phyloP scores from a whole-genome alignment of 306 rosid genomes.

The Vigna nakashimae region DNA sequence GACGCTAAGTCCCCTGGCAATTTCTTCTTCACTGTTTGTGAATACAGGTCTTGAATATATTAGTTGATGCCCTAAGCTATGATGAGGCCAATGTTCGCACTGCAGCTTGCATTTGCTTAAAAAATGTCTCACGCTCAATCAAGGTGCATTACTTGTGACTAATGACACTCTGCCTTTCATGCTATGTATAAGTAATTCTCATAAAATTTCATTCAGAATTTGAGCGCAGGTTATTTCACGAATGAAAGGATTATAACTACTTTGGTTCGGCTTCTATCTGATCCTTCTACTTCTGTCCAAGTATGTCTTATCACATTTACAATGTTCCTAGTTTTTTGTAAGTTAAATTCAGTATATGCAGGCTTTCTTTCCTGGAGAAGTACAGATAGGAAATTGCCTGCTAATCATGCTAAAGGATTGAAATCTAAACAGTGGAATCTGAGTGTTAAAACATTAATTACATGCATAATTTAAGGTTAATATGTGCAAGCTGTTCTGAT shows the following conservation, averaged over 20 bases:
- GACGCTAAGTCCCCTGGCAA: constrained; percentile 26
- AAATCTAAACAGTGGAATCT: background rate
- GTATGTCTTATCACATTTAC: constrained; percentile 49
- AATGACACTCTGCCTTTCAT: constrained; percentile 26
- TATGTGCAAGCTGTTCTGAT: background rate
- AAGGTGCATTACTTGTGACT: constrained; percentile 62
- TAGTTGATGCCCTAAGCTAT: constrained; percentile 68
- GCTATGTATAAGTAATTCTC: constrained; percentile 36
- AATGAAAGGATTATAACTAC: constrained; percentile 72
- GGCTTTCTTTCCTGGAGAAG: constrained; percentile 8
- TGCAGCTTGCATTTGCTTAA: constrained; percentile 94
- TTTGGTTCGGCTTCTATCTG: constrained; percentile 80
- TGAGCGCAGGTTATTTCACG: constrained; percentile 91
- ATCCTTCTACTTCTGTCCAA: constrained; percentile 78
- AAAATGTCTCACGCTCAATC: constrained; percentile 87
- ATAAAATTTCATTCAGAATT: constrained; percentile 71
- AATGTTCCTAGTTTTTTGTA: constrained; percentile 27
- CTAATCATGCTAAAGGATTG: background rate
- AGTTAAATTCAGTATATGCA: constrained; percentile 21
- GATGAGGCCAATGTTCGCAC: constrained; percentile 68
- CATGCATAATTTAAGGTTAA: background rate
- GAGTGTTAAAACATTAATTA: background rate
- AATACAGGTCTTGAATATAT: constrained; percentile 63
- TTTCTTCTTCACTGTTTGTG: constrained; percentile 33
- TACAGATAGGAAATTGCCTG: background rate